A percentile compares a stretch with the other conserved stretches of the same genome.
Conservation (phyloP, 257 asterid genomes). For the Linaria vulgaris region DNA sequence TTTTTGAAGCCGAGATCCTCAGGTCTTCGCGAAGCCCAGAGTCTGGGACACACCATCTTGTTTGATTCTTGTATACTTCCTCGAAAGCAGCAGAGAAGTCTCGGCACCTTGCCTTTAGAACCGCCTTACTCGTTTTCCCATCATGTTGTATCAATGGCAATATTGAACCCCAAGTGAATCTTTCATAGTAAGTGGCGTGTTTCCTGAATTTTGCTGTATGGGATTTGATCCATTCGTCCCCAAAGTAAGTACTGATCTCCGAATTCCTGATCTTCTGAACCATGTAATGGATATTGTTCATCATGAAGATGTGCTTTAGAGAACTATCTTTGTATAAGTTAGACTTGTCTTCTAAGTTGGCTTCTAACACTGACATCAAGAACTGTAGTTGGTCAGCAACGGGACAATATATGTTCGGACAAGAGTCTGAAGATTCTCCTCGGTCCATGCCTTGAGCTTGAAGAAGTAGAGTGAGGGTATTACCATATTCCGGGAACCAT, state of each 20-base stretch:
- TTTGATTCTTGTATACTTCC: slow-evolving; percentile 61
- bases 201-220: slow-evolving; percentile 44
- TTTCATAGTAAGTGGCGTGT: slow-evolving; percentile 49
- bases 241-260: slow-evolving; percentile 43
- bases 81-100: slow-evolving; percentile 53
- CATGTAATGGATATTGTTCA: slow-evolving; percentile 80
- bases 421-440: no score
- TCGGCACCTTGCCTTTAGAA: slow-evolving; percentile 56
- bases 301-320: slow-evolving; percentile 59
- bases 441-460: slow-evolving; percentile 27
- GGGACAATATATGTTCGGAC: slow-evolving; percentile 24
- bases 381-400: slow-evolving; percentile 46
- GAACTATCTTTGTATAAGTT: slow-evolving; percentile 39
- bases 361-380: slow-evolving; percentile 47
- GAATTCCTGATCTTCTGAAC: slow-evolving; percentile 53
- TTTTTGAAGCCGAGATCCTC: slow-evolving; percentile 41
- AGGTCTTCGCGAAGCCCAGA: slow-evolving; percentile 53
- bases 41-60: slow-evolving; percentile 66
- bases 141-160: slow-evolving; percentile 40
- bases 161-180: slow-evolving; percentile 51
- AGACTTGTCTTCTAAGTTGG: slow-evolving; percentile 45
- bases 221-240: slow-evolving; percentile 56
- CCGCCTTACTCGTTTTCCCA: slow-evolving; percentile 44
- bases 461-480: slow-evolving; percentile 48
- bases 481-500: slow-evolving; percentile 49